Evolutionary conservation across 169 alveolate genomes (phyloP), one percentile per base, ranked within the genome.

Genomic region (Eimeria falciformis): DNA sequence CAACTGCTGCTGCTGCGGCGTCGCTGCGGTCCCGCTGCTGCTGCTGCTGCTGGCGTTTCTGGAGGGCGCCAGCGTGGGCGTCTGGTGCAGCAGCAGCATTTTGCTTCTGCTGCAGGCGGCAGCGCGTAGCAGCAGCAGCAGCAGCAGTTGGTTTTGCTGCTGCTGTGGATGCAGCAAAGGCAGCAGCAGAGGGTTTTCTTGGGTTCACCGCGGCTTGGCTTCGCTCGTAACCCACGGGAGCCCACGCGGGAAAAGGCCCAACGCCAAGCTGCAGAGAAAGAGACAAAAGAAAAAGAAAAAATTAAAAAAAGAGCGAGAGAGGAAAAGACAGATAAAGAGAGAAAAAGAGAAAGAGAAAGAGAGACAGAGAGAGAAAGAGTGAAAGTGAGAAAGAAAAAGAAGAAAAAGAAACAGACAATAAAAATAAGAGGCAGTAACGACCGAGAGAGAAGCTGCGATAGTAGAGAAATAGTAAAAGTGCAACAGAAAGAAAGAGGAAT

Each of bases 201-300:
- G 66, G 65, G 58, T 21, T 40, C 65, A 21, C 66, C 25, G 40
- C 73, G 73, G 73, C 37, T 14, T 29, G 37, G 37, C 12, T 29
- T 12, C 37, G 92, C 58, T 71, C 90, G 40, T n/a, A 23, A 7
- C 65, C 66, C 27, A 43, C 85, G 23, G 85, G 93, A 55, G 84
- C 90, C 88, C 93, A 89, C 47, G 56, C 91, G n/a, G 91, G 91
- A 62, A 82, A 91, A 21, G 68, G 66, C 5, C 83, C 45, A 11
- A 88, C 90, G 18, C 83, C 75, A 4, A 79, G 87, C 90, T 81
- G 90, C 27, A 50, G 50, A 40, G 58, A 11, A 29, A 62, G 12
- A 23, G 45, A 46, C 66, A 43, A 43, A 3, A 7, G 45, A 12
- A 23, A 75, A 29, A 9, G 12, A 69, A n/a, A 43, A 14, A 43